phyloP scores from a whole-genome alignment of 139 green algal species.

The Coelastrella sp. region DNA sequence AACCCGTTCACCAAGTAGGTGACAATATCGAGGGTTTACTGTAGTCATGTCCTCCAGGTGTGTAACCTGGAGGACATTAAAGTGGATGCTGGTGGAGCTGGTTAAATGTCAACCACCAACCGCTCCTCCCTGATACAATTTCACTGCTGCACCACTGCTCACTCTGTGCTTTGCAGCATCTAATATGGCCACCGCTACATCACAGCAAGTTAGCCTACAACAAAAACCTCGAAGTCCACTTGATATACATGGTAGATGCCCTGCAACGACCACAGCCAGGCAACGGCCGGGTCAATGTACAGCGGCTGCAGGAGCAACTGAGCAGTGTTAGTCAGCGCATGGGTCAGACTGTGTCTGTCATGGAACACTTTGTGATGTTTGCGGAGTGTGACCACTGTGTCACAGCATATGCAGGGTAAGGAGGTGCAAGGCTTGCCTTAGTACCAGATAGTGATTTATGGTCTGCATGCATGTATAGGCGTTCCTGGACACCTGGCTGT shows the following conservation, averaged over 20 bases:
- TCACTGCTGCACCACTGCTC: no score
- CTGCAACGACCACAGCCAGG: neutral
- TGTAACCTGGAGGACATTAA: no score
- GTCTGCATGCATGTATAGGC: no score
- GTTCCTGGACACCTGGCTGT: no score
- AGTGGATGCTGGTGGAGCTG: no score
- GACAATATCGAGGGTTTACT: no score
- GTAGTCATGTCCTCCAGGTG: no score
- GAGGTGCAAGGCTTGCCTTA: neutral
- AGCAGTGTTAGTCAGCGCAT: neutral
- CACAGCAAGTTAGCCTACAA: slow-evolving; percentile 12
- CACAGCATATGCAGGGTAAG: slow-evolving; percentile 49
- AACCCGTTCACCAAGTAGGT: no score
- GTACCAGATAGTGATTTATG: neutral
- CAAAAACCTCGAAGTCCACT: slow-evolving; percentile 32
- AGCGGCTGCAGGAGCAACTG: slow-evolving; percentile 18
- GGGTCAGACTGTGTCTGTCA: slow-evolving; percentile 35
- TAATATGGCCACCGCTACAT: slow-evolving; percentile 56
- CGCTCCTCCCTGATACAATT: no score
- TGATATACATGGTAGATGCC: slow-evolving; percentile 55
- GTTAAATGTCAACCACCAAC: no score
- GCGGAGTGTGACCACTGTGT: slow-evolving; percentile 55
- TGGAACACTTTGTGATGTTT: slow-evolving; percentile 52
- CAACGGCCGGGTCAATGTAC: slow-evolving; percentile 19
- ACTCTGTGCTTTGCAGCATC: slow-evolving; percentile 44